Conservation (phyloP, 441 rosid genomes). For the Euphorbia schlechtendalii region DNA sequence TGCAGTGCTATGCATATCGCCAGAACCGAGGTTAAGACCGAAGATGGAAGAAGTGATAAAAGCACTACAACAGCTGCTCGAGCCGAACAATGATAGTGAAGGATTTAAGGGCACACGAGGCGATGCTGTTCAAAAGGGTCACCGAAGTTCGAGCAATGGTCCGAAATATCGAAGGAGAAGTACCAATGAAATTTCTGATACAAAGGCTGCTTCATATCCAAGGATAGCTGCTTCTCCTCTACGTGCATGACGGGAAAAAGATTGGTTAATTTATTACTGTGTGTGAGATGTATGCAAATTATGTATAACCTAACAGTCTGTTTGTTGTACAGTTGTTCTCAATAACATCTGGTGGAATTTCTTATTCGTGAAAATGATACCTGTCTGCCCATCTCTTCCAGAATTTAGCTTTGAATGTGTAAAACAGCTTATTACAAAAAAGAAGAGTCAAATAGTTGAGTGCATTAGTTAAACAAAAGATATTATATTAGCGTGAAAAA, state of each 20-base stretch:
- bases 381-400: neutral
- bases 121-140: conserved; percentile 13
- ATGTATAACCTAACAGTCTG: neutral
- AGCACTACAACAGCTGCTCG: conserved; percentile 46
- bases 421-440: neutral
- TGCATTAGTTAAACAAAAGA: neutral
- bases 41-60: conserved; percentile 51
- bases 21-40: conserved; percentile 59
- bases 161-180: conserved; percentile 13
- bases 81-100: conserved; percentile 19
- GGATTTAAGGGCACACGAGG: conserved; percentile 14
- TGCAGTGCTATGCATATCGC: conserved; percentile 62
- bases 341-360: neutral
- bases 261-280: neutral
- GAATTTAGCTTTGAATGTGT: neutral
- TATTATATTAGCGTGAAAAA: too few species aligned
- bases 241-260: neutral
- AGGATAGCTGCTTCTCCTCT: conserved; percentile 35
- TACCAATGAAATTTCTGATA: conserved; percentile 1
- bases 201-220: conserved; percentile 21
- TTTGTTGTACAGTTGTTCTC: conserved; percentile 16
- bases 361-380: neutral
- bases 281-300: neutral
- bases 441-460: too few species aligned
- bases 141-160: conserved; percentile 18